These are phyloP conservation scores for Rhodotorula sp. DNA, from an alignment of 1,284 basidiomycete genomes.

Conservation along the genomic window DNA sequence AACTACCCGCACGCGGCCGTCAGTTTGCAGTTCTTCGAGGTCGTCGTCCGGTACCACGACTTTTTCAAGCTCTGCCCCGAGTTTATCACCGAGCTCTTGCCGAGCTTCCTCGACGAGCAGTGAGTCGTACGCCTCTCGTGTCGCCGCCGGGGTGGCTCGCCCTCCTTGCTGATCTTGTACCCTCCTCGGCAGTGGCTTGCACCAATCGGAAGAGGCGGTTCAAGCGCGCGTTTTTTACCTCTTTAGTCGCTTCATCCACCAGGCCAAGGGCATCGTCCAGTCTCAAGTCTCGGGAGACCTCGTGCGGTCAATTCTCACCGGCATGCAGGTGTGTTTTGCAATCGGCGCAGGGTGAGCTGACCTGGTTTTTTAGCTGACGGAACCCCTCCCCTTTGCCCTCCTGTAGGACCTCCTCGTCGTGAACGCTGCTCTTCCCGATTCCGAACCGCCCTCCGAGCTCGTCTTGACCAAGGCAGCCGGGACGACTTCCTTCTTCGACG, in stretches of 20 bases:
- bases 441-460: constrained; percentile 59
- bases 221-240: constrained; percentile 86
- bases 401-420: constrained; percentile 55
- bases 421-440: constrained; percentile 51
- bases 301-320: constrained; percentile 67
- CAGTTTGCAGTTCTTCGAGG: constrained; percentile 92
- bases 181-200: constrained; percentile 67
- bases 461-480: constrained; percentile 73
- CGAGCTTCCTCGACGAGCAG: constrained; percentile 83
- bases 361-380: not conserved
- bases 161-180: too few species aligned
- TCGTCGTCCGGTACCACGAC: constrained; percentile 84
- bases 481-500: constrained; percentile 72
- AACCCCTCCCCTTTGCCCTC: not conserved
- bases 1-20: constrained; percentile 83
- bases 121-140: constrained; percentile 45
- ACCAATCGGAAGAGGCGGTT: constrained; percentile 69
- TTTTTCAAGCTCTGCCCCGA: constrained; percentile 92
- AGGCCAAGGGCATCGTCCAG: constrained; percentile 72
- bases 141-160: too few species aligned
- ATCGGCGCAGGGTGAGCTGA: constrained; percentile 6
- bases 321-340: constrained; percentile 56
- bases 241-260: constrained; percentile 88
- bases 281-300: constrained; percentile 58
- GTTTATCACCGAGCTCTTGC: constrained; percentile 77